phyloP scores from a whole-genome alignment of 495 filamentous ascomycete species.

The Geoglossum glabrum region DNA sequence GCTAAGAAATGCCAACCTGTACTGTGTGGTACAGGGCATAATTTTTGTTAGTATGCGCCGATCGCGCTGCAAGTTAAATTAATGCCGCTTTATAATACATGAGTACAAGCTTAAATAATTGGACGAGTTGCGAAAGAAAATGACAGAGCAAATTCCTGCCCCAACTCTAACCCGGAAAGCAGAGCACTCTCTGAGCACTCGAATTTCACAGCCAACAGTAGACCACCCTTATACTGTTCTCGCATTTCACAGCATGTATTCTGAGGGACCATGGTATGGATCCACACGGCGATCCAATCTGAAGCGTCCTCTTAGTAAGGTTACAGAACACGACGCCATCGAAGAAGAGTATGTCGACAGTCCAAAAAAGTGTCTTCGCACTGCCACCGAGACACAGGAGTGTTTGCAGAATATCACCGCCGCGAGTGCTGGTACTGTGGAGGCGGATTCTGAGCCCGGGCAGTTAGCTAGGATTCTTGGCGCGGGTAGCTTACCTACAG shows the following conservation, averaged over 20 bases:
- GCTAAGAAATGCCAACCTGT: too few species aligned
- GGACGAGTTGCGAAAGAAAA: not conserved
- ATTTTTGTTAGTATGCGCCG: too few species aligned
- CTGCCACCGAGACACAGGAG: not conserved
- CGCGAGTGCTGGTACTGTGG: not conserved
- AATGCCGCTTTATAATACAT: too few species aligned
- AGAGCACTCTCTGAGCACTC: not conserved
- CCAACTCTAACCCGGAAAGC: not conserved
- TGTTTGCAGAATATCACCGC: not conserved
- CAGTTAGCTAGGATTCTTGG: too few species aligned
- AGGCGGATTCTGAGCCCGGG: too few species aligned
- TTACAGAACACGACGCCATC: not conserved
- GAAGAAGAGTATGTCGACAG: not conserved
- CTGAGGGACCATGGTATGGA: not conserved
- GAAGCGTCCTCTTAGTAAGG: not conserved
- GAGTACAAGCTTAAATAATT: not conserved
- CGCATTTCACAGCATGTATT: not conserved
- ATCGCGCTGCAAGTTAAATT: too few species aligned
- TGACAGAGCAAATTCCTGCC: not conserved
- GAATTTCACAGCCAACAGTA: not conserved
- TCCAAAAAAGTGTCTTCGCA: not conserved
- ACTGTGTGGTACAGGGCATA: too few species aligned
- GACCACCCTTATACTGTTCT: not conserved
- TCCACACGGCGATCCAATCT: not conserved
- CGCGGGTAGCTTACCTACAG: too few species aligned